Percentiles rank a stretch among this genome's conserved stretches.
These are phyloP conservation scores for Salix exigua DNA, from an alignment of 345 rosid species.

Conservation along the genomic window DNA sequence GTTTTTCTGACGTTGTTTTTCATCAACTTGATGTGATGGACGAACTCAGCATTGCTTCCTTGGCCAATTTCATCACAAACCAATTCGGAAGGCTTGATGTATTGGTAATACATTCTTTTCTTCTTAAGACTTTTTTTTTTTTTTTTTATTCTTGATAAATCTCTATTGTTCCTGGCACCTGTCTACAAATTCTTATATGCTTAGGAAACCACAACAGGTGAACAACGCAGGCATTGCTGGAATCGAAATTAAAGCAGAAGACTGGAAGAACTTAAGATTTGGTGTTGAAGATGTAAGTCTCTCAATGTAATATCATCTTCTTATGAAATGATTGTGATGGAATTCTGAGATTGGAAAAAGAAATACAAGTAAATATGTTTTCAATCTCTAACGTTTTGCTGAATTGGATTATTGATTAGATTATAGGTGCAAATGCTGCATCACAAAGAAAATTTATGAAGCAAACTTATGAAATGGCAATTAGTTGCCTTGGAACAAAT, in stretches of 20 bases:
- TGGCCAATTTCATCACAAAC: background rate
- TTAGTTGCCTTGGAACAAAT: slow-evolving; percentile 7
- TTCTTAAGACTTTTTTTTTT: background rate
- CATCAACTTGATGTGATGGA: background rate
- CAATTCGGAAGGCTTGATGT: slow-evolving; percentile 20
- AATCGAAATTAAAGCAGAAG: background rate
- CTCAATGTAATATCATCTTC: too few species aligned
- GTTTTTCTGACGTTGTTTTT: too few species aligned
- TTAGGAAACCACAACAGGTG: background rate
- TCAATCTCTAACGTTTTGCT: background rate
- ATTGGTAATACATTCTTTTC: background rate
- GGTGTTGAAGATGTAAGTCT: too few species aligned
- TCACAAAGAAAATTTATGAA: too few species aligned
- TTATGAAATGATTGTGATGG: too few species aligned
- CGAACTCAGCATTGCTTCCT: background rate
- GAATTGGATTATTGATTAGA: too few species aligned
- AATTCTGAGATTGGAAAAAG: too few species aligned
- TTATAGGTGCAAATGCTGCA: too few species aligned
- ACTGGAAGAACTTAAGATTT: background rate
- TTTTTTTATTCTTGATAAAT: too few species aligned
- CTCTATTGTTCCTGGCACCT: too few species aligned
- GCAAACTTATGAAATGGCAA: background rate
- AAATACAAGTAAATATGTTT: background rate
- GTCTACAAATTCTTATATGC: too few species aligned
- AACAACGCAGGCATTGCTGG: slow-evolving; percentile 7